Percentiles rank a stretch among this genome's conserved stretches.
Conservation (phyloP, 371 early-diverging fungal species). For the Neoconidiobolus thromboides region DNA sequence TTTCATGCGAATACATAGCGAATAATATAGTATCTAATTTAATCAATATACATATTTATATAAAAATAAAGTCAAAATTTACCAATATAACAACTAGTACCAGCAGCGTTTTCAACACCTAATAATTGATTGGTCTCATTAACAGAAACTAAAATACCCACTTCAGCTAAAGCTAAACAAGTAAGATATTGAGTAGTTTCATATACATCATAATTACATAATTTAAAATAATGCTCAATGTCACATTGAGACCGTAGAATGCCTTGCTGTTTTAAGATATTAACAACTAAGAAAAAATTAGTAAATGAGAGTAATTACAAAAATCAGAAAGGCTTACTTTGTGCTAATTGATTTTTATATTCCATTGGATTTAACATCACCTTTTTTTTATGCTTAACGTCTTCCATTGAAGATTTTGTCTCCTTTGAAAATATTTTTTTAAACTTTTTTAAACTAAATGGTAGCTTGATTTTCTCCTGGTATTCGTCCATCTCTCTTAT, state of each 20-base stretch:
- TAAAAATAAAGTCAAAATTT: slow-evolving; percentile 4
- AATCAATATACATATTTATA: not conserved
- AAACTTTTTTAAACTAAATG: too few relatives aligned
- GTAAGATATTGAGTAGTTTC: not conserved
- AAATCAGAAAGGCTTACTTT: too few relatives aligned
- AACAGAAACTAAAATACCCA: slow-evolving; percentile 16
- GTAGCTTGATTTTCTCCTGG: too few relatives aligned
- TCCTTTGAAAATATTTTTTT: too few relatives aligned
- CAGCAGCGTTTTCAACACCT: slow-evolving; percentile 29
- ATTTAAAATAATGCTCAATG: not conserved
- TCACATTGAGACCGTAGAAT: not conserved
- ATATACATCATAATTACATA: not conserved
- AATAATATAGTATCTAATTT: slow-evolving; percentile 22
- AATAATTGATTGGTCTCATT: slow-evolving; percentile 12
- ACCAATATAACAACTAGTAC: slow-evolving; percentile 38
- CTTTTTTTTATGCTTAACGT: too few relatives aligned
- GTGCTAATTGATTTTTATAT: too few relatives aligned
- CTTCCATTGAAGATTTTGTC: too few relatives aligned
- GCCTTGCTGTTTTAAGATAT: not conserved
- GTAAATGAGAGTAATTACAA: not conserved
- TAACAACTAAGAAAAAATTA: not conserved
- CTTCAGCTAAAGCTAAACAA: slow-evolving; percentile 18
- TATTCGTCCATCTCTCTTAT: too few relatives aligned
- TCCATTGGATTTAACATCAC: too few relatives aligned
- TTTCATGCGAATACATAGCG: slow-evolving; percentile 31